Conservation (phyloP, 2,329 filamentous ascomycete genomes). For the Dryadomyces quercivorus region DNA sequence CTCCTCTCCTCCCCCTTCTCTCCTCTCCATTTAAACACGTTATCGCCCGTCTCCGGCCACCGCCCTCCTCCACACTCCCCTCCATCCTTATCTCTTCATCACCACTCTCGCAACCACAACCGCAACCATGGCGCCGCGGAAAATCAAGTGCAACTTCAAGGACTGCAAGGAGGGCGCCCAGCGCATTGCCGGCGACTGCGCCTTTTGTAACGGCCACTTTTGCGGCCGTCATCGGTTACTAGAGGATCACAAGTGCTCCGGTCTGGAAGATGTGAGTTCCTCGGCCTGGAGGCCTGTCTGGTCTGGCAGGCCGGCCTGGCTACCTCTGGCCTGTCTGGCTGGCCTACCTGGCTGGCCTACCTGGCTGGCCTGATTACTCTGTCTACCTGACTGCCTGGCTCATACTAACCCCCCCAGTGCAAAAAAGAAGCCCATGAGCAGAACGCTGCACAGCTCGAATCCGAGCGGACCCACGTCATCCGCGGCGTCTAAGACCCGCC, state of each 20-base stretch:
- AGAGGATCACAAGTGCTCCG: conserved; percentile 87
- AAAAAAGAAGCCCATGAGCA: conserved; percentile 94
- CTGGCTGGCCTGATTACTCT: no score
- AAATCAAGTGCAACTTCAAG: conserved; percentile 77
- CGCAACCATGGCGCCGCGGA: conserved; percentile 52
- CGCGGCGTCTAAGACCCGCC: conserved; percentile 59
- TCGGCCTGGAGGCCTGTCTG: no score
- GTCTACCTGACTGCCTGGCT: not conserved
- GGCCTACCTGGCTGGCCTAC: no score
- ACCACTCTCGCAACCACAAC: not conserved
- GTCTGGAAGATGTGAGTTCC: conserved; percentile 68
- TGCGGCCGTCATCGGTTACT: conserved; percentile 90
- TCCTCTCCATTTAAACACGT: not conserved
- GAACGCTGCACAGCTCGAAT: conserved; percentile 84
- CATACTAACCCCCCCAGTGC: conserved; percentile 43
- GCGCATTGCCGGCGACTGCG: conserved; percentile 91
- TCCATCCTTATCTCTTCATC: not conserved
- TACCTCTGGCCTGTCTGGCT: no score
- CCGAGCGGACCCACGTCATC: conserved; percentile 87
- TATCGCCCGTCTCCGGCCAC: not conserved
- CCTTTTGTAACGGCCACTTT: conserved; percentile 87
- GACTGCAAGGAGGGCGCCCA: conserved; percentile 81
- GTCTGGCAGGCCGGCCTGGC: no score
- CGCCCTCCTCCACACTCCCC: not conserved
- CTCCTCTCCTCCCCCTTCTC: not conserved